Evolutionary conservation across 768 basidiomycete species (phyloP), one percentile per base, ranked within the genome.

Genomic region (Leucosporidium scottii): DNA sequence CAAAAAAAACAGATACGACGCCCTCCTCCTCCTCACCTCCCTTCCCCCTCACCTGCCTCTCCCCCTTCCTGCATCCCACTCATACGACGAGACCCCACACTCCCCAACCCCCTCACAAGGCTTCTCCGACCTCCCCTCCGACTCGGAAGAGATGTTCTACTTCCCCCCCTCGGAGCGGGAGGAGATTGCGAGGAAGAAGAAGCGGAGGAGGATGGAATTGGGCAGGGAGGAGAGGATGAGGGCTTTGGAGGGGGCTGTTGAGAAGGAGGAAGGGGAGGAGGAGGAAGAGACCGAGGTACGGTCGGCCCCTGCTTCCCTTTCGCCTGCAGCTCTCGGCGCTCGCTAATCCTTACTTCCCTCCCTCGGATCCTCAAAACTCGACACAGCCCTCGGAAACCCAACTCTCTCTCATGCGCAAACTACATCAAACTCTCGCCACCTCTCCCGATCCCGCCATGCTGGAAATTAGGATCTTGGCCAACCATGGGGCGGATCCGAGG

Each of bases 391-490:
- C 85, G 65, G 83, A 84, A 21, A 28, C 79, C 0, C 85, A 87
- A 72, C 81, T 76, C 59, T 82, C 83, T 4, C 81, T 93, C 17
- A 92, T 96, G 85, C 78, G 80, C 17, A 84, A 86, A 61, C 93
- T 91, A 0, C 89, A 89, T 0, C 71, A 76, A 18, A 88, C 91
- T 67, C 78, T 93, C 39, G 75, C 82, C 30, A 78, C 84, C 10
- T 88, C 91, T 1, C 85, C 87, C 2, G 91, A 93, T 74, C 84
- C 89, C 21, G 84, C 86, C 0, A 86, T 91, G 70, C 82, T 94
- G 28, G 91, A 93, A 77, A 86, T 92, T 82, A 84, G 91, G 9
- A 92, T 96, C 73, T 80, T 94, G 21, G 87, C 92, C 15, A 91
- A 94, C 73, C 84, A 93, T 74, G 87, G 90, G 0, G 79, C 81